These are phyloP conservation scores for Nemania sp. DNA, from an alignment of 2,329 filamentous ascomycete species.

Conservation along the genomic window DNA sequence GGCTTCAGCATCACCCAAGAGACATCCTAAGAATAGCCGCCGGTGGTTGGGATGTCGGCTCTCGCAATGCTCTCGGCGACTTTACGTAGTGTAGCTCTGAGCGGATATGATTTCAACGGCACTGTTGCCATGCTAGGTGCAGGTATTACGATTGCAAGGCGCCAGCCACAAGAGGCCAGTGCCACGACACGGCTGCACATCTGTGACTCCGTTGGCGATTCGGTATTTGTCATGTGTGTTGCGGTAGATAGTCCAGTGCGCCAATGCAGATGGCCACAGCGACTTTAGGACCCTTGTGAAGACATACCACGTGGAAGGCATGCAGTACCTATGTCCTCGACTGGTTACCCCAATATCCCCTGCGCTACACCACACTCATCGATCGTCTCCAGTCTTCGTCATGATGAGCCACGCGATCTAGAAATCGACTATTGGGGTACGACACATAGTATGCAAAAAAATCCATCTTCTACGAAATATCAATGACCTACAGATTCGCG, in stretches of 20 bases:
- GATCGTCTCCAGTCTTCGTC: background rate
- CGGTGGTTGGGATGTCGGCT: slow-evolving; percentile 14
- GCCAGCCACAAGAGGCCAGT: slow-evolving; percentile 9
- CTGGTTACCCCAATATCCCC: background rate
- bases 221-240: slow-evolving; percentile 14
- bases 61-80: slow-evolving; percentile 14
- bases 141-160: slow-evolving; percentile 18
- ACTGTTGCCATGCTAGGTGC: slow-evolving; percentile 8
- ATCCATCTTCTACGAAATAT: no score
- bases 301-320: slow-evolving; percentile 24
- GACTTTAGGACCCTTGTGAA: slow-evolving; percentile 18
- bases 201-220: slow-evolving; percentile 1
- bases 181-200: slow-evolving; percentile 15
- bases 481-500: no score
- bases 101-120: slow-evolving; percentile 6
- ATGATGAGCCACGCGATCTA: no score
- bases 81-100: slow-evolving; percentile 13
- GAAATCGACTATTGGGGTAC: no score
- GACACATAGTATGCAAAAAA: no score
- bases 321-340: slow-evolving; percentile 12
- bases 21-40: slow-evolving; percentile 21
- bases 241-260: background rate
- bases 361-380: slow-evolving; percentile 1
- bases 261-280: no score
- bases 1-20: background rate